Evolutionary conservation across 1,139 yeast genomes (phyloP).

Genomic region (Pichia sp.): DNA sequence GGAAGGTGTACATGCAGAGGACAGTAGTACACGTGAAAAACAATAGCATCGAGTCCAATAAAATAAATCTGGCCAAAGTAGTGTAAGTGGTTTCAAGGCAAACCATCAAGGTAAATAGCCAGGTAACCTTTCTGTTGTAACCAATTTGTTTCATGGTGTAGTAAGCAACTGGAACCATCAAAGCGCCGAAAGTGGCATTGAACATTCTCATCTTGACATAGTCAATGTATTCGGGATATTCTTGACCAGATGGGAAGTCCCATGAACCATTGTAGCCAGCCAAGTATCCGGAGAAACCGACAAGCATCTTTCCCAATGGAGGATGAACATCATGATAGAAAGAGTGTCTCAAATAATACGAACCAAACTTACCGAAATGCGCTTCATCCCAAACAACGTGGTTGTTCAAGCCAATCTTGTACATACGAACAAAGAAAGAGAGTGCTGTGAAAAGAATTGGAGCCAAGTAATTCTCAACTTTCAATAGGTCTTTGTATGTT

Average conservation of each 20-base stretch:
- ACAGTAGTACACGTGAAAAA: constrained; percentile 86
- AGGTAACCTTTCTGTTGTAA: constrained; percentile 70
- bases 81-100: constrained; percentile 79
- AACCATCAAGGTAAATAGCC: constrained; percentile 87
- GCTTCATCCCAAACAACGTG: constrained; percentile 63
- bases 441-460: constrained; percentile 43
- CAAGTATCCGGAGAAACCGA: constrained; percentile 87
- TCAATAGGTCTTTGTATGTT: constrained; percentile 16
- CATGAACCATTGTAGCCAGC: constrained; percentile 96
- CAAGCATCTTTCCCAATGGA: constrained; percentile 95
- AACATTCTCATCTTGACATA: constrained; percentile 90
- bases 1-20: constrained; percentile 71
- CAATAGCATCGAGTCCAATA: constrained; percentile 92
- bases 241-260: constrained; percentile 85
- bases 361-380: constrained; percentile 90
- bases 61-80: constrained; percentile 84
- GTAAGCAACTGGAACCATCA: constrained; percentile 91
- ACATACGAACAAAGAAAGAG: constrained; percentile 46
- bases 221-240: constrained; percentile 80
- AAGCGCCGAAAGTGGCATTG: constrained; percentile 83
- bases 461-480: constrained; percentile 23
- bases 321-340: constrained; percentile 99
- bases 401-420: constrained; percentile 42
- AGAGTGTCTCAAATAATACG: constrained; percentile 85
- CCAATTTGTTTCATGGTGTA: constrained; percentile 85